phyloP scores from a whole-genome alignment of 352 stramenopile genomes.

The Saprolegnia parasitica region DNA sequence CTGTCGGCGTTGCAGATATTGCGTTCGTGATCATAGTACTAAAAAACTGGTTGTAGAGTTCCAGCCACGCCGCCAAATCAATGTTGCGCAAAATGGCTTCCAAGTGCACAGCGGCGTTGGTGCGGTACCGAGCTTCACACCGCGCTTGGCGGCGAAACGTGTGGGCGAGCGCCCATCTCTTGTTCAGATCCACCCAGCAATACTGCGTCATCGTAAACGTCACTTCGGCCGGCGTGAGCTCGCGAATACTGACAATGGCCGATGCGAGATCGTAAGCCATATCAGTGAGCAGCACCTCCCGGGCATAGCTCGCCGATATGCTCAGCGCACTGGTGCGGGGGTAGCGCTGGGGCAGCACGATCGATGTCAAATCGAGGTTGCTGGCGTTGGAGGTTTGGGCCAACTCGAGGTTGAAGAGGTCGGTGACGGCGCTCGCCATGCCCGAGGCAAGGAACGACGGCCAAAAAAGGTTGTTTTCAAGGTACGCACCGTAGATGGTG shows the following conservation, averaged over 20 bases:
- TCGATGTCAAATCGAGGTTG: too few species aligned
- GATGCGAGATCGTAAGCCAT: background rate
- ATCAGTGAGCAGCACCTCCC: background rate
- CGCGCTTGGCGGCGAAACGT: slow-evolving; percentile 3
- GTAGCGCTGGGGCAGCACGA: background rate
- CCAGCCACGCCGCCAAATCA: background rate
- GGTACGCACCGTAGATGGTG: background rate
- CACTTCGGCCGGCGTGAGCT: background rate
- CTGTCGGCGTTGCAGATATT: background rate
- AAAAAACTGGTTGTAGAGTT: background rate
- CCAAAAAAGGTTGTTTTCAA: slow-evolving; percentile 27
- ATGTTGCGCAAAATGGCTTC: slow-evolving; percentile 23
- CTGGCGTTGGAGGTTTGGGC: too few species aligned
- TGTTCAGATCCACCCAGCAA: slow-evolving; percentile 24
- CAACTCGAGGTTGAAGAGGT: slow-evolving; percentile 15
- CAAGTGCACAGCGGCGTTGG: slow-evolving; percentile 21
- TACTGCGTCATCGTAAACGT: slow-evolving; percentile 5
- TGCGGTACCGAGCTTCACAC: background rate
- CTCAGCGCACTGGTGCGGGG: background rate
- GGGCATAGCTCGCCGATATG: slow-evolving; percentile 10
- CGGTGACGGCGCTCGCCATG: slow-evolving; percentile 22
- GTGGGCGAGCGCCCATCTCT: slow-evolving; percentile 14
- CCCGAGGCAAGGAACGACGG: slow-evolving; percentile 7
- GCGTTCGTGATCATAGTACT: background rate
- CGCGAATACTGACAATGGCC: background rate